A percentile compares a stretch with the other conserved stretches of the same genome.
These are phyloP conservation scores for Hippophae gyantsensis DNA, from an alignment of 306 rosid genomes.

Conservation along the genomic window DNA sequence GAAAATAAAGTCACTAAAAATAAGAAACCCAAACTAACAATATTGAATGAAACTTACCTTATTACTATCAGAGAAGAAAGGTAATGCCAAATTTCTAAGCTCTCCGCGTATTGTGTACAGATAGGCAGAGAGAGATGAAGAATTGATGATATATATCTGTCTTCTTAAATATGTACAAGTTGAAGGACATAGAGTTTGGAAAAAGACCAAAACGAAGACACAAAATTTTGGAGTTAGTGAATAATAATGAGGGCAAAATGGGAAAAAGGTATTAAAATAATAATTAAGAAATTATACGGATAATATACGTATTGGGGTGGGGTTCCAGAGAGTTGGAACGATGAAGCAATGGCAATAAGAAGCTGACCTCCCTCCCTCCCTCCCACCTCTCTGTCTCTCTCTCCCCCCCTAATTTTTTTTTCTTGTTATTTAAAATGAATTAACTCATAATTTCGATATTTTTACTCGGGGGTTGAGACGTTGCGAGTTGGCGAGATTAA, in stretches of 20 bases:
- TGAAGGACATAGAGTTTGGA: conserved; percentile 16
- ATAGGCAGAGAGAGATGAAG: conserved; percentile 25
- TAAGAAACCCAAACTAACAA: conserved; percentile 1
- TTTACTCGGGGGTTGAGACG: conserved; percentile 19
- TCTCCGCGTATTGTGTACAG: conserved; percentile 24
- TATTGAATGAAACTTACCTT: conserved; percentile 30
- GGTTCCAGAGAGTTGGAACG: conserved; percentile 53
- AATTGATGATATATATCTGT: conserved; percentile 15
- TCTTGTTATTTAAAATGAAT: neutral
- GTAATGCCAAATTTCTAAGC: conserved; percentile 26
- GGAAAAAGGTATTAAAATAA: conserved; percentile 17
- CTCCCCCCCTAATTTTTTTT: neutral
- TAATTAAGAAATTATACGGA: conserved; percentile 23
- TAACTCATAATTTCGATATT: neutral
- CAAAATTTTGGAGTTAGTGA: conserved; percentile 4
- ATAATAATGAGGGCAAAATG: conserved; percentile 24
- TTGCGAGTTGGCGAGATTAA: conserved; percentile 49
- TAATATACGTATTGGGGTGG: conserved; percentile 35
- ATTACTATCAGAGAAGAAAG: conserved; percentile 25
- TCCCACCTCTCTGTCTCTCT: conserved; percentile 46
- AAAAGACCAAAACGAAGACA: conserved; percentile 11
- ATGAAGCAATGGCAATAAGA: conserved; percentile 60
- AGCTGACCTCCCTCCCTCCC: conserved; percentile 81
- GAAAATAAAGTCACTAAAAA: neutral
- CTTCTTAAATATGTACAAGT: conserved; percentile 20